These are phyloP conservation scores for Camelina laxa DNA, from an alignment of 345 rosid species.

Conservation along the genomic window DNA sequence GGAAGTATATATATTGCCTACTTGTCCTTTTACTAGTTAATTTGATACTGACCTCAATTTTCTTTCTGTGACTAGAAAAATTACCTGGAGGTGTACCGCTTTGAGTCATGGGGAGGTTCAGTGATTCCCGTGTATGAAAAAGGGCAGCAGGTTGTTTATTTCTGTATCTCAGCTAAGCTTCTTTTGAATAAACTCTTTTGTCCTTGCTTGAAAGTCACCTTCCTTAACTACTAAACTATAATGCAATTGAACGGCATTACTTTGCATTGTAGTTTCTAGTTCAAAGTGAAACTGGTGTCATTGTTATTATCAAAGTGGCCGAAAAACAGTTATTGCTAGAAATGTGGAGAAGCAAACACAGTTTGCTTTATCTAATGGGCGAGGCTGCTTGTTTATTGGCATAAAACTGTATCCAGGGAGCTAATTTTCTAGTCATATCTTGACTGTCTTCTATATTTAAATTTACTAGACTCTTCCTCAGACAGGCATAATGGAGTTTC, in stretches of 20 bases:
- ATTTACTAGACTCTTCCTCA: slow-evolving; percentile 4
- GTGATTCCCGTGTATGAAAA: slow-evolving; percentile 75
- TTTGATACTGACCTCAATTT: slow-evolving; percentile 36
- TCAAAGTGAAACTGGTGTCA: slow-evolving; percentile 12
- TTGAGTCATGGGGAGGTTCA: slow-evolving; percentile 98
- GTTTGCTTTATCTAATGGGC: neutral
- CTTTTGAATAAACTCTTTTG: slow-evolving; percentile 1
- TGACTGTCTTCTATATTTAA: slow-evolving; percentile 6
- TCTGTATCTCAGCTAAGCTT: slow-evolving; percentile 11
- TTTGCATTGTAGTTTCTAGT: slow-evolving; percentile 18
- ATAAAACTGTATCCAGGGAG: slow-evolving; percentile 8
- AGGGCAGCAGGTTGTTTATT: slow-evolving; percentile 71
- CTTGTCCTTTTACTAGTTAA: neutral
- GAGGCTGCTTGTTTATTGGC: slow-evolving; percentile 1
- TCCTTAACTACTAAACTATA: slow-evolving; percentile 21
- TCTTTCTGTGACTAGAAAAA: slow-evolving; percentile 70
- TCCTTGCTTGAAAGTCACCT: neutral
- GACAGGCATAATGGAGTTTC: slow-evolving; percentile 14
- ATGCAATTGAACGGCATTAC: slow-evolving; percentile 22
- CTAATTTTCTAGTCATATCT: neutral
- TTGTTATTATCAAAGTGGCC: slow-evolving; percentile 17
- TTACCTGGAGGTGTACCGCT: slow-evolving; percentile 90
- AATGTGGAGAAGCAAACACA: slow-evolving; percentile 15
- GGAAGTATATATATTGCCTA: neutral
- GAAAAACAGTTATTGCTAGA: neutral